Base-by-base conservation (phyloP, 192 early-diverging fungal genomes). In the Physocladia obscura region DNA sequence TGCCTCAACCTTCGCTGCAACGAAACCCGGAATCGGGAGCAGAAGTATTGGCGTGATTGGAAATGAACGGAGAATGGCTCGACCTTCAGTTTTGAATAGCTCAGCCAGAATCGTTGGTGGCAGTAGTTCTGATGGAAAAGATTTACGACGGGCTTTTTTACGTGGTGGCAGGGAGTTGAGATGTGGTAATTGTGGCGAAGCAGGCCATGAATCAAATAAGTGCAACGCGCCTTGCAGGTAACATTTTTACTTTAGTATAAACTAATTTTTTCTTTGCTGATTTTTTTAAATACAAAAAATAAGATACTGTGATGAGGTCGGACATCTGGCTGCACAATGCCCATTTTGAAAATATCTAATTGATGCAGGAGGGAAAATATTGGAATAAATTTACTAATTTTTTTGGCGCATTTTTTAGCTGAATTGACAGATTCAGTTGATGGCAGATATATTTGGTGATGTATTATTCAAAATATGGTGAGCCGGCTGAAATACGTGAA, bases 151-250 rank as follows among this genome's bases (percentile, higher is more conserved):
- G n/a, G 47, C 63, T 6, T 65, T 65, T 51, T 19, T 39, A 4
- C 47, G 63, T 8, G 63, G 63, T 15, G 17, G 4, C 4, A 19
- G 31, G 2, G 63, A 65, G 15, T 27, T 65, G 35, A 5, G 63
- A 34, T 65, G 63, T 36, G 63, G 49, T 17, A 65, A 65, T 52
- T 65, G 63, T 29, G 63, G 63, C 13, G 47, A 52, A 34, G 63
- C 37, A 5, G 63, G 63, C 13, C 63, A 65, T 52, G 63, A 65
- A 49, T 27, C 21, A 6, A 34, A 27, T 1, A 44, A 8, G 6
- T 65, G 63, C 36, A 51, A 29, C 4, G 63, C 63, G 31, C 63
- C 63, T 29, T 65, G 63, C 49, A n/a, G 63, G 63, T 65, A 27
- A 26, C 11, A 6, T 59, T n/a, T n/a, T n/a, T n/a, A n/a, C n/a